phyloP scores from a whole-genome alignment of 768 basidiomycete species.

The Termitomyces heimii region DNA sequence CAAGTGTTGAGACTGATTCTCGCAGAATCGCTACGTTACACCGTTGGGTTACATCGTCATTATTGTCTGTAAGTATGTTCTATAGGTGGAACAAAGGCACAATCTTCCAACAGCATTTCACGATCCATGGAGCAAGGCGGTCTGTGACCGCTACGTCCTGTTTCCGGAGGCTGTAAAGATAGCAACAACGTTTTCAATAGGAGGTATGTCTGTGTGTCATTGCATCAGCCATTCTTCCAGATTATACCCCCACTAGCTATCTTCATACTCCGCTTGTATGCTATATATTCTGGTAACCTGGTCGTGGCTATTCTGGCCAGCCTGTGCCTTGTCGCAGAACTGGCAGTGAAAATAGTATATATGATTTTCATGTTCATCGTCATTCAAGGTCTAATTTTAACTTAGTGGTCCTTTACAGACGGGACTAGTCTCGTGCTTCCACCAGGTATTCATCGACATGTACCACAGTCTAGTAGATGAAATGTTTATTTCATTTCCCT shows the following conservation, averaged over 20 bases:
- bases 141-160: conserved; percentile 27
- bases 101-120: neutral
- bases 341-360: conserved; percentile 29
- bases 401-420: conserved; percentile 24
- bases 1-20: neutral
- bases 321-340: conserved; percentile 17
- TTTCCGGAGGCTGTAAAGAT: conserved; percentile 30
- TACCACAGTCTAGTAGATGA: neutral
- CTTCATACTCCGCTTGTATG: conserved; percentile 11
- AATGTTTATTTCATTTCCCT: neutral
- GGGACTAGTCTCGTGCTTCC: conserved; percentile 16
- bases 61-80: conserved; percentile 22
- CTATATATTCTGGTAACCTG: conserved; percentile 22
- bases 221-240: neutral
- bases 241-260: neutral
- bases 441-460: neutral
- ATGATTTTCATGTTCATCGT: neutral
- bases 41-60: conserved; percentile 30
- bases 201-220: conserved; percentile 15
- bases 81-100: neutral
- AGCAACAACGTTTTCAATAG: conserved; percentile 25
- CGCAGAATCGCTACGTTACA: conserved; percentile 30
- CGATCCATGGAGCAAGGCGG: conserved; percentile 23
- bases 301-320: conserved; percentile 14
- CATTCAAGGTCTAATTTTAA: neutral